Base-by-base conservation (phyloP, 768 basidiomycete genomes). In the Lactarius quietus region DNA sequence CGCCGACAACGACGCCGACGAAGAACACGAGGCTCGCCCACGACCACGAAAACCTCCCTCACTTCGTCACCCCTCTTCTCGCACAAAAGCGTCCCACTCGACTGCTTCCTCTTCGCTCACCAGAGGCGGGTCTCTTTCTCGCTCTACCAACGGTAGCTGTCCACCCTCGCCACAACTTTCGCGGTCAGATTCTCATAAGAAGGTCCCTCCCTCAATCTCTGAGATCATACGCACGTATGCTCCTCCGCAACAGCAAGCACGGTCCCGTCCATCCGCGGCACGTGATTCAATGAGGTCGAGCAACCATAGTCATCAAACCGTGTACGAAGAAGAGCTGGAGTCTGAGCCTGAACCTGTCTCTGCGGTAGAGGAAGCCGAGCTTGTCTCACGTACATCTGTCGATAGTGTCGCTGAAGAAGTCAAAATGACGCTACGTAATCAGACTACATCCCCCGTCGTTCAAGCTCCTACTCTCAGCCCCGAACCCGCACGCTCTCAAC, bases 381-480 rank as follows among this genome's bases (percentile, higher is more conserved):
- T 88, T 55, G 68, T 90, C 57, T 87, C 88, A 45, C 85, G 89
- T n/a, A 93, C 93, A 26, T 93, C 92, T 20, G 84, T 93, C 68
- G 93, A 95, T 74, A 93, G 91, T 65, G 86, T 95, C 31, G 90
- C 92, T 26, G 87, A 91, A 70, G 93, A 95, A 79, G 85, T 92
- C 36, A 83, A 81, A 64, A 84, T 78, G 62, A 92, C 89, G 12
- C 77, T 92, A 67, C 85, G 83, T 66, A 84, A 82, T 57, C 87
- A 91, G 73, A 77, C 72, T 39, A 70, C 67, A 26, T 73, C 70
- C 68, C 78, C 70, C 66, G 76, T 72, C 76, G 64, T 78, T 71
- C 74, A 79, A 56, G 66, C 79, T 59, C 69, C 74, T 57, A 43
- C 64, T 59, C 60, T 62, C 61, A 67, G 69, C 33, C 69, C 73